These are phyloP conservation scores for Russula ochroleuca DNA, from an alignment of 768 basidiomycete species.

Conservation along the genomic window DNA sequence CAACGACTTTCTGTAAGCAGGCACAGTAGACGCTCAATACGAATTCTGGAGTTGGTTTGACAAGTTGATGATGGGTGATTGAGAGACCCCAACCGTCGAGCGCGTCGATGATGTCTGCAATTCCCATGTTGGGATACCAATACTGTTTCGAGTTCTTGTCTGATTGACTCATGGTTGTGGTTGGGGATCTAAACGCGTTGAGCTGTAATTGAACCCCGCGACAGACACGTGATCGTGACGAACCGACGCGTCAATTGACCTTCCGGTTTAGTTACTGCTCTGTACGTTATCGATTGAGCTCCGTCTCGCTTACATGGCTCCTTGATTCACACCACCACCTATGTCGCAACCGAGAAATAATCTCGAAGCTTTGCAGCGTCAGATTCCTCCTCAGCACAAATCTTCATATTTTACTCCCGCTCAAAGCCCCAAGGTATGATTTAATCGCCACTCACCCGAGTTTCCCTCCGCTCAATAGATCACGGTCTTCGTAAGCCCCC, in stretches of 20 bases:
- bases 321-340: slow-evolving; percentile 1
- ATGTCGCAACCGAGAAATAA: slow-evolving; percentile 29
- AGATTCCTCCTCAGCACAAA: slow-evolving; percentile 15
- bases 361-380: slow-evolving; percentile 26
- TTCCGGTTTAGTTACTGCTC: not conserved
- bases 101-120: slow-evolving; percentile 58
- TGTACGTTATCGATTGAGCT: slow-evolving; percentile 13
- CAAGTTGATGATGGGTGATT: slow-evolving; percentile 63
- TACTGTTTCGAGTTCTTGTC: slow-evolving; percentile 34
- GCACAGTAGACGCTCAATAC: slow-evolving; percentile 65
- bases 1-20: slow-evolving; percentile 68
- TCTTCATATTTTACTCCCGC: slow-evolving; percentile 15
- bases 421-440: slow-evolving; percentile 20
- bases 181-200: not conserved
- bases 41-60: slow-evolving; percentile 63
- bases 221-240: slow-evolving; percentile 10
- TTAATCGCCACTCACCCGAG: not conserved
- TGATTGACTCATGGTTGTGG: slow-evolving; percentile 15
- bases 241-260: slow-evolving; percentile 11
- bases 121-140: slow-evolving; percentile 64
- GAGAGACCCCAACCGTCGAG: slow-evolving; percentile 66
- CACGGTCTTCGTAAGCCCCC: slow-evolving; percentile 7
- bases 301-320: slow-evolving; percentile 4
- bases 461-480: not conserved
- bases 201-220: not conserved